Conservation (phyloP, 345 rosid species). For the Eutrema yunnanense region DNA sequence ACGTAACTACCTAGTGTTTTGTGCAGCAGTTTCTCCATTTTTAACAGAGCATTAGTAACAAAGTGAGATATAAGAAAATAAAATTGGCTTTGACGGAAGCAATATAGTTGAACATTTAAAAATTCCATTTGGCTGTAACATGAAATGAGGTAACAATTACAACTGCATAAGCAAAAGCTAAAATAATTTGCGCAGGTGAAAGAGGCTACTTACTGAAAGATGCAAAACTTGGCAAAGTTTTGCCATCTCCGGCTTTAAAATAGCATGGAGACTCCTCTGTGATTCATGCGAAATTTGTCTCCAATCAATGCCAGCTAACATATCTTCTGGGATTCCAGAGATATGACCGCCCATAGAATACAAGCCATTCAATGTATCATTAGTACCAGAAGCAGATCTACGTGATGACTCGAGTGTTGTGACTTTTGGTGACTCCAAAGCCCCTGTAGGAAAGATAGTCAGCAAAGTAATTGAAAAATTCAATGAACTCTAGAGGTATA, state of each 20-base stretch:
- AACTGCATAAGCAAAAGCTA: background rate
- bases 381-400: slow-evolving; percentile 17
- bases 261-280: slow-evolving; percentile 55
- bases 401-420: slow-evolving; percentile 20
- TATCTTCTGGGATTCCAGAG: slow-evolving; percentile 30
- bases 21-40: slow-evolving; percentile 3
- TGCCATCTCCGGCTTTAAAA: slow-evolving; percentile 53
- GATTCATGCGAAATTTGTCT: slow-evolving; percentile 36
- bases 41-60: background rate
- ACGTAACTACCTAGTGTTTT: slow-evolving; percentile 3
- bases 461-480: slow-evolving; percentile 9
- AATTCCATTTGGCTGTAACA: slow-evolving; percentile 2
- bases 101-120: background rate
- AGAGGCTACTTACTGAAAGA: slow-evolving; percentile 50
- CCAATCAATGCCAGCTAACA: slow-evolving; percentile 31
- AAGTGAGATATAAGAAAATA: background rate
- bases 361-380: slow-evolving; percentile 7
- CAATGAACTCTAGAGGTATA: background rate
- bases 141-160: slow-evolving; percentile 1
- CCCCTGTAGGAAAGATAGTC: slow-evolving; percentile 42
- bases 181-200: slow-evolving; percentile 14
- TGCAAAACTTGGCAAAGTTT: slow-evolving; percentile 58
- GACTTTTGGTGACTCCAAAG: slow-evolving; percentile 23
- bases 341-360: slow-evolving; percentile 18
- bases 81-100: background rate